These are phyloP conservation scores for Rhododendron molle DNA, from an alignment of 148 eudicot genomes.

Conservation along the genomic window DNA sequence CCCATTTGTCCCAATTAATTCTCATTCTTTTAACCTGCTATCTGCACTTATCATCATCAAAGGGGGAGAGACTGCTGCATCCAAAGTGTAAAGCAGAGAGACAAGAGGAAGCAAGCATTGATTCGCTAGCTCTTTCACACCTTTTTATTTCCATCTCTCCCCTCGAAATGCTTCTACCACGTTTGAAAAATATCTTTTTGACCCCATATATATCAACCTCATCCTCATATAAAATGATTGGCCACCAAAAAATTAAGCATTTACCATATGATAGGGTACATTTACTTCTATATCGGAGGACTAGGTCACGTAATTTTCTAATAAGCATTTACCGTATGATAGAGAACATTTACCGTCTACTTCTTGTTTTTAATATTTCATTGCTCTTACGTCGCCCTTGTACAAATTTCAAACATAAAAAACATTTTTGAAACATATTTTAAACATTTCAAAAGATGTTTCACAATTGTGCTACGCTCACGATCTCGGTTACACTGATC, in stretches of 20 bases:
- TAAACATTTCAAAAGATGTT: too few relatives aligned
- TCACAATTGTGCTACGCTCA: background rate
- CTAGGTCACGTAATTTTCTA: background rate
- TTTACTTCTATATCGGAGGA: background rate
- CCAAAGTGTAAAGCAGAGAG: background rate
- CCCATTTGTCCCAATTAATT: background rate
- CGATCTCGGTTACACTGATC: background rate
- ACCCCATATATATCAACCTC: background rate
- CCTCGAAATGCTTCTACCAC: background rate
- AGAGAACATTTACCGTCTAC: too few relatives aligned
- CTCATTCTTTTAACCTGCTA: background rate
- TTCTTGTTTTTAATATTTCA: too few relatives aligned
- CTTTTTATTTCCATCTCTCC: background rate
- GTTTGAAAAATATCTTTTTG: background rate
- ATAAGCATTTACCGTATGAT: too few relatives aligned
- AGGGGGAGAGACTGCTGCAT: background rate
- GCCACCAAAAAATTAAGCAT: background rate
- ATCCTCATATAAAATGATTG: background rate
- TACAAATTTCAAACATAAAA: too few relatives aligned
- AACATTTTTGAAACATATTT: too few relatives aligned
- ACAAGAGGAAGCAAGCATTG: constrained; percentile 1
- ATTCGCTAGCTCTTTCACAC: background rate
- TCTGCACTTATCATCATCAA: background rate
- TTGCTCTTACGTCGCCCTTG: too few relatives aligned
- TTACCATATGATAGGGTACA: background rate